These are phyloP conservation scores for Cardiosporidium cionae DNA, from an alignment of 169 alveolate genomes.

Conservation along the genomic window DNA sequence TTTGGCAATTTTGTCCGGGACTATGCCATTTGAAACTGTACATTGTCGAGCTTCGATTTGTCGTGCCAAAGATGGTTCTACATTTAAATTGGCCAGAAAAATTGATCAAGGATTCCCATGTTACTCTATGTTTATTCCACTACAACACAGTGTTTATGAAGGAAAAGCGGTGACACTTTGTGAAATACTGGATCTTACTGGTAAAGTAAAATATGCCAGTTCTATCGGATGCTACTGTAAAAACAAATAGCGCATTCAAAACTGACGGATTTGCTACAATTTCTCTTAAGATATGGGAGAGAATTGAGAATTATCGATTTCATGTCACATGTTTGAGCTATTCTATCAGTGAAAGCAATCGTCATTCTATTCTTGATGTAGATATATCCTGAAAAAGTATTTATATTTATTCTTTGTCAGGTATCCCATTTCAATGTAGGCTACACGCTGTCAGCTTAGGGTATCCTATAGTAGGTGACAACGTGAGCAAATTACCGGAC, in stretches of 20 bases:
- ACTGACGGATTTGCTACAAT: too few species aligned
- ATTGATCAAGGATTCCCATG: background rate
- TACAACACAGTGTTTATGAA: background rate
- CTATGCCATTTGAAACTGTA: background rate
- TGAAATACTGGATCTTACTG: background rate
- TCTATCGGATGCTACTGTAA: too few species aligned
- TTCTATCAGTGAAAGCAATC: too few species aligned
- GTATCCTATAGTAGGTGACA: background rate
- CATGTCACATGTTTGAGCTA: too few species aligned
- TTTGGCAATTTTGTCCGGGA: too few species aligned
- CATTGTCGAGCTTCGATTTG: background rate
- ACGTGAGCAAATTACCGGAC: background rate
- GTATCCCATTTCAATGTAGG: background rate
- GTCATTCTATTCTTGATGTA: too few species aligned
- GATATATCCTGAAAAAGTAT: too few species aligned
- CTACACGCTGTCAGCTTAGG: background rate
- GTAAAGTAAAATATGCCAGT: too few species aligned
- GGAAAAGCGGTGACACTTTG: background rate
- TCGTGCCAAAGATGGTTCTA: too few species aligned
- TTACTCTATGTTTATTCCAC: background rate
- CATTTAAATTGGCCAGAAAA: background rate
- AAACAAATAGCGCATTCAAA: too few species aligned
- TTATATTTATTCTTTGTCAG: background rate
- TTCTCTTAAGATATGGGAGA: too few species aligned
- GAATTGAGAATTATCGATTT: too few species aligned